Base-by-base conservation (phyloP, 2,329 filamentous ascomycete species). In the Nectriaceae sp. region DNA sequence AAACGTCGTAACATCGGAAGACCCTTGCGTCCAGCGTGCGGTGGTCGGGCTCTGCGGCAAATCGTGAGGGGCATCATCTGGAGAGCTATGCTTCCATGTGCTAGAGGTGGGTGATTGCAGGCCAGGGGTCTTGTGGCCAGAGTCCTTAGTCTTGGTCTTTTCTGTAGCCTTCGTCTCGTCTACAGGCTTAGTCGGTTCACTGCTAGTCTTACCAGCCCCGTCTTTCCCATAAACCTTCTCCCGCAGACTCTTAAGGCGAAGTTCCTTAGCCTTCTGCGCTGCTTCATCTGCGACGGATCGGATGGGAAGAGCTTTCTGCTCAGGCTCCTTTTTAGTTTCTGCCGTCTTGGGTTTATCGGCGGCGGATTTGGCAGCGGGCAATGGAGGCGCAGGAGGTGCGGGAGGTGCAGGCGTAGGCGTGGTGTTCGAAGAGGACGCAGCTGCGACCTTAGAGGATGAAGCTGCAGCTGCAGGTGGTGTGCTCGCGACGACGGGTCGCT, bases 281-380 rank as follows among this genome's bases (percentile, higher is more conserved):
- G 80, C 84, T 65, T 90, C 86, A 60, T 89, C 78, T 36, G 82
- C 83, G 42, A 84, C 74, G 60, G 76, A 80, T 54, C 74, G 73
- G 41, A 80, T 67, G 2, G 80, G 76, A 11, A 79, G 60, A 10
- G 63, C 48, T 44, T 61, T 62, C 51, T 67, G 51, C 62, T 54
- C 50, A 3, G 50, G 56, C 24, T 57, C 60, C 41, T 60, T 52
- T 48, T 63, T 57, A 33, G 55, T 21, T 18, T 54, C 48, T 38
- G 55, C 40, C n/a, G 57, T 16, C 39, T 57, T 53, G 33, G 48
- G 21, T 43, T 58, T 46, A 21, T 35, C 35, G 41, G 52, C 36
- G 31, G 47, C 20, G 5, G 45, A 21, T 11, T 20, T 29, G 18
- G 37, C n/a, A n/a, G 26, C 24, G 41, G 3, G 56, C 45, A 37